phyloP scores from a whole-genome alignment of 2,329 filamentous ascomycete genomes.

The Beauveria asiatica region DNA sequence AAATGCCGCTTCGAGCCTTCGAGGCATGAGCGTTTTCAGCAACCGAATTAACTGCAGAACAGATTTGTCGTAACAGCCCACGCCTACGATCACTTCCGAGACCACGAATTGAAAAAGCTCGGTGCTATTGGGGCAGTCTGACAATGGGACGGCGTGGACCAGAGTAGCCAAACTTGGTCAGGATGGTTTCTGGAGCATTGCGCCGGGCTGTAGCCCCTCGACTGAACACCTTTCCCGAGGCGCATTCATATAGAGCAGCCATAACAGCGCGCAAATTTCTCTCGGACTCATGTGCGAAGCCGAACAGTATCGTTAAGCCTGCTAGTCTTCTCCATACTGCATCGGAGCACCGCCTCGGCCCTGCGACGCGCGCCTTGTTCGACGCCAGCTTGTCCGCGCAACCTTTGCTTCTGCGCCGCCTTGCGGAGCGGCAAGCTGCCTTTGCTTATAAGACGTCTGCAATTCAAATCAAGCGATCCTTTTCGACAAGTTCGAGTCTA shows the following conservation, averaged over 20 bases:
- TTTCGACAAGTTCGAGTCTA: not conserved
- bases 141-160: constrained; percentile 5
- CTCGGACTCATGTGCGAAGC: not conserved
- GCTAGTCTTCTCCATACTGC: not conserved
- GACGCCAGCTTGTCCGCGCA: not conserved
- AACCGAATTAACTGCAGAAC: not conserved
- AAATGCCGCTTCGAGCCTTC: constrained; percentile 6
- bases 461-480: not conserved
- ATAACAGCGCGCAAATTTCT: constrained; percentile 12
- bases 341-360: not conserved
- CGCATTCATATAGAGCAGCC: constrained; percentile 20
- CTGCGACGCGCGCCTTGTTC: not conserved
- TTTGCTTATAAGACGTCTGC: not conserved
- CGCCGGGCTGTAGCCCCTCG: constrained; percentile 42
- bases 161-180: constrained; percentile 20
- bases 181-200: constrained; percentile 42
- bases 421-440: not conserved
- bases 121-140: not conserved
- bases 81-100: not conserved
- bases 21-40: not conserved
- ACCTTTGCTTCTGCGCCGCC: not conserved
- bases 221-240: constrained; percentile 24
- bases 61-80: not conserved
- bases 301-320: not conserved
- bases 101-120: not conserved